Percentiles rank a stretch among this genome's conserved stretches.
phyloP scores from a whole-genome alignment of 352 stramenopile species.

The Thraustochytrium striatum region DNA sequence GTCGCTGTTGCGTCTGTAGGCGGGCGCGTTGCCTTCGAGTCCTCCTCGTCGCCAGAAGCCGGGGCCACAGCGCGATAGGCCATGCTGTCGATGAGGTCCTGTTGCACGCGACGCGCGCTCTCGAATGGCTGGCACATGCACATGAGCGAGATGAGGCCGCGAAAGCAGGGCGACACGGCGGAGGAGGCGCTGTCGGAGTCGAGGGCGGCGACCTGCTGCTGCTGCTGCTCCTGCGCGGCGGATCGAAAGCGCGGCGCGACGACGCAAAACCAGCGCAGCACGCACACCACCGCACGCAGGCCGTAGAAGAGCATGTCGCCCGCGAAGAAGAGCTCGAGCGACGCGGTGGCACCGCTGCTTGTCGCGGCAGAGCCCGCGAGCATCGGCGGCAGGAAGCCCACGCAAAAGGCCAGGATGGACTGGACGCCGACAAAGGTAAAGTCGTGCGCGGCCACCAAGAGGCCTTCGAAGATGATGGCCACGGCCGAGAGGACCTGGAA shows the following conservation, averaged over 20 bases:
- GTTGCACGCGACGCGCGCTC: too few species aligned
- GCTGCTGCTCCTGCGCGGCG: too few species aligned
- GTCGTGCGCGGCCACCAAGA: background rate
- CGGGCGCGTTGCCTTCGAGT: too few species aligned
- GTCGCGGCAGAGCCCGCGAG: background rate
- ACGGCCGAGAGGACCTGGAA: background rate
- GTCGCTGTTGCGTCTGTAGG: too few species aligned
- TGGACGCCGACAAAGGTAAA: background rate
- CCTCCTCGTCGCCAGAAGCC: too few species aligned
- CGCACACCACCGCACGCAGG: background rate
- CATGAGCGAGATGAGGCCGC: too few species aligned
- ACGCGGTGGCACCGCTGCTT: background rate
- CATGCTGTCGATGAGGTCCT: too few species aligned
- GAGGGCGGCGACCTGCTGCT: too few species aligned
- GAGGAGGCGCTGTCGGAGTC: too few species aligned
- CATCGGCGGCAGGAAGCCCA: background rate
- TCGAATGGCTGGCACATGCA: too few species aligned
- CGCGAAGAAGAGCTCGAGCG: background rate
- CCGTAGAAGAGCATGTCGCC: background rate
- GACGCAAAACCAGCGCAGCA: background rate
- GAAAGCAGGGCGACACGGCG: too few species aligned
- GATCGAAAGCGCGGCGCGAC: background rate
- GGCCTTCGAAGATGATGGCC: background rate
- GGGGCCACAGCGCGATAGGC: too few species aligned
- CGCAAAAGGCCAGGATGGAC: background rate